Percentiles rank a stretch among this genome's conserved stretches.
These are phyloP conservation scores for Paxillus involutus DNA, from an alignment of 768 basidiomycete genomes.

Conservation along the genomic window DNA sequence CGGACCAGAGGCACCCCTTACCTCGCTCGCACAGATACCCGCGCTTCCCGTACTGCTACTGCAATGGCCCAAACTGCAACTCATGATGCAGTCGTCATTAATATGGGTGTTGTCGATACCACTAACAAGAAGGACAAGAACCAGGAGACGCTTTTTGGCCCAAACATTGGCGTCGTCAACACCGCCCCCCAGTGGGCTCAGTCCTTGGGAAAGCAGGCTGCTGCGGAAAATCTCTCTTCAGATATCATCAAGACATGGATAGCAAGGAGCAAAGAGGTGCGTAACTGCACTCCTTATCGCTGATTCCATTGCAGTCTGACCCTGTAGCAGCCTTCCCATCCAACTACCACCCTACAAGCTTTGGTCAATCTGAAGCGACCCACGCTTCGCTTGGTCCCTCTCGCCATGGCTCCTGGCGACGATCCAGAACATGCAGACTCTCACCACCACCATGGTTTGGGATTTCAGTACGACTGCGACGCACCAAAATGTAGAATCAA, in stretches of 20 bases:
- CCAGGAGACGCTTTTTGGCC: conserved; percentile 86
- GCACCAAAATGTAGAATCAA: conserved; percentile 82
- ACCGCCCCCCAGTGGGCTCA: conserved; percentile 73
- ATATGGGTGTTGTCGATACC: conserved; percentile 14
- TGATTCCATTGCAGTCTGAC: conserved; percentile 5
- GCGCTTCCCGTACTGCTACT: conserved; percentile 38
- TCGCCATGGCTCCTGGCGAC: conserved; percentile 46
- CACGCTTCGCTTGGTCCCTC: conserved; percentile 73
- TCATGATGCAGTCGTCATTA: conserved; percentile 26
- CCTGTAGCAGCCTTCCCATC: conserved; percentile 58
- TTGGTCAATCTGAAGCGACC: conserved; percentile 94
- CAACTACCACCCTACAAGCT: conserved; percentile 92
- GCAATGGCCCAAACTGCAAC: conserved; percentile 41
- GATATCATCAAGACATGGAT: conserved; percentile 85
- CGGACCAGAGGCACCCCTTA: conserved; percentile 63
- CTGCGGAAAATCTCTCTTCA: conserved; percentile 73
- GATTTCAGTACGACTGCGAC: conserved; percentile 92
- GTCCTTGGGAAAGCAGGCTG: conserved; percentile 57
- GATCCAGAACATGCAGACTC: conserved; percentile 45
- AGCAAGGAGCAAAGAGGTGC: conserved; percentile 82
- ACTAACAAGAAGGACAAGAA: conserved; percentile 55
- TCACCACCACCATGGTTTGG: conserved; percentile 72
- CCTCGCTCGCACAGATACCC: conserved; percentile 37
- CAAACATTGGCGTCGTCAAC: conserved; percentile 78
- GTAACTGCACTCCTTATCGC: not conserved